Evolutionary conservation across 768 basidiomycete genomes (phyloP), one percentile per base, ranked within the genome.

Genomic region (Podaxis pistillaris): DNA sequence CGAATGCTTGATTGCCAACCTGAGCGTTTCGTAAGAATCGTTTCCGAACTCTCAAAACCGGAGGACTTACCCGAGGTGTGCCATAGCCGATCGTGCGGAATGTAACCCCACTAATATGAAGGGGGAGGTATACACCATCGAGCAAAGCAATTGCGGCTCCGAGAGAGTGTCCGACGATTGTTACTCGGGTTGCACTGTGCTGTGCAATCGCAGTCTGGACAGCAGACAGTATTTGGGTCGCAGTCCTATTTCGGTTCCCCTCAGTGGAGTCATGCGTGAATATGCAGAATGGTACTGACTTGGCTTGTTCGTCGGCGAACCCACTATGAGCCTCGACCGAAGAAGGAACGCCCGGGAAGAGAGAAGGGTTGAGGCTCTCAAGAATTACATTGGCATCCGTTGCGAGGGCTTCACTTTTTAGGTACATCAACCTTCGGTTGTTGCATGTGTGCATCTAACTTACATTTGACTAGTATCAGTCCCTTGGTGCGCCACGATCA

Each of bases 41-140:
- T 51, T 15, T 56, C 44, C 0, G 37, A 24, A 11, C 13, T 15
- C 19, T 19, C 19, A n/a, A 4, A 56, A 17, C 19, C 22, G 1
- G 54, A 60, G 44, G 4, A 44, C 64, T 50, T 36, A 85, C 83
- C 58, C 81, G 73, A 19, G 81, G 80, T 73, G 78, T 69, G 0
- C 81, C 81, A 65, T 80, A 82, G 0, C 74, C 74, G 26, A 82
- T 71, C 12, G 72, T 72, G 28, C 64, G 73, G 69, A 79, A 71
- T 6, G 73, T 71, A 2, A 77, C 74, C 11, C 68, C 71, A 2
- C 82, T 76, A 36, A 87, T 70, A 61, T 83, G 79, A 24, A 83
- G 70, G 8, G 80, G 80, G 22, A 89, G 76, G 66, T 81, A 86
- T 41, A 88, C 75, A 11, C 81, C 74, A 60, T 87, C 85, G 15